phyloP scores from a whole-genome alignment of 1,139 yeast species.

The Sugiyamaella neomexicana region DNA sequence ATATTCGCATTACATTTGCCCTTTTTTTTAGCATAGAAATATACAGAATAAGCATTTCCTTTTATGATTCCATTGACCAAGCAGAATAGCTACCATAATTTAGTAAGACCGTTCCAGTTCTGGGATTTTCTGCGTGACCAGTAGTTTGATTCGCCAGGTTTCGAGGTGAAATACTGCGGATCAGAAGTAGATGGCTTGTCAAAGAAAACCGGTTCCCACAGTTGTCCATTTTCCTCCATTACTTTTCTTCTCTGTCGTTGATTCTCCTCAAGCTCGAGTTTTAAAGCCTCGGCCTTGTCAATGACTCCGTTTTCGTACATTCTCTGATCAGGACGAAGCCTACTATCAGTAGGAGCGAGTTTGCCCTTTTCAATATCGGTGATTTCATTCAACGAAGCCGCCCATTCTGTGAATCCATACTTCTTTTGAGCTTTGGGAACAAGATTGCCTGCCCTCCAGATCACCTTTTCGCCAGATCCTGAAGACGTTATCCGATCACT shows the following conservation, averaged over 20 bases:
- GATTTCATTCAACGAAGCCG: slow-evolving; percentile 77
- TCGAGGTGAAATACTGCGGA: slow-evolving; percentile 58
- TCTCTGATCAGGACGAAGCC: slow-evolving; percentile 82
- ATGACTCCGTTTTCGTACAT: slow-evolving; percentile 68
- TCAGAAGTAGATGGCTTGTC: slow-evolving; percentile 34
- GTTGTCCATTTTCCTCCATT: slow-evolving; percentile 48
- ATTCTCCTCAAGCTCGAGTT: slow-evolving; percentile 67
- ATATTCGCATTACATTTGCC: background rate
- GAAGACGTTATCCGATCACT: slow-evolving; percentile 57
- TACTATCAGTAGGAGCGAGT: slow-evolving; percentile 84
- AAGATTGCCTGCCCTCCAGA: slow-evolving; percentile 70
- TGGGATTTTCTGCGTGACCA: slow-evolving; percentile 62
- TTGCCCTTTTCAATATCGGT: slow-evolving; percentile 63
- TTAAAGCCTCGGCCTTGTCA: slow-evolving; percentile 67
- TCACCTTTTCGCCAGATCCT: slow-evolving; percentile 38
- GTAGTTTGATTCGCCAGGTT: slow-evolving; percentile 64
- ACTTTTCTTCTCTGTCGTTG: slow-evolving; percentile 77
- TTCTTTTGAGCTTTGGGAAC: slow-evolving; percentile 60
- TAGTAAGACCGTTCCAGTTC: slow-evolving; percentile 39
- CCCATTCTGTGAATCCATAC: slow-evolving; percentile 83
- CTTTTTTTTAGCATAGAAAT: background rate
- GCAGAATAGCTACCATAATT: slow-evolving; percentile 32
- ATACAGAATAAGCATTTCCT: slow-evolving; percentile 4
- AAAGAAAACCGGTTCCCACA: slow-evolving; percentile 66
- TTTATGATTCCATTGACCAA: too few relatives aligned